Conservation (phyloP, 1,139 yeast genomes). For the Geotrichum bryndzae region DNA sequence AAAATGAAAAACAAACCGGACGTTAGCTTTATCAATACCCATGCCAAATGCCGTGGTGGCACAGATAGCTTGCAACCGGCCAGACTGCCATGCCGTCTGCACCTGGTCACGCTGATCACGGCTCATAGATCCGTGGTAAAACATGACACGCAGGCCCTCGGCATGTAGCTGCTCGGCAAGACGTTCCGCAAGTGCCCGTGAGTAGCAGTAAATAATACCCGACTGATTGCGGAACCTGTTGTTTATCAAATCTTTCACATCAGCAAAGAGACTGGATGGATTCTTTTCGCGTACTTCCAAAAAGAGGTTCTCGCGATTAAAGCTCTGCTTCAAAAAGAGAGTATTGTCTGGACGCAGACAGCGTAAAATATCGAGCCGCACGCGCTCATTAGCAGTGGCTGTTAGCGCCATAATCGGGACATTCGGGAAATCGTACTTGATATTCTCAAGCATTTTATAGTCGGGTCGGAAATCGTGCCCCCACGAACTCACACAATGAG, state of each 20-base stretch:
- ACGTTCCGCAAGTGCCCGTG: slow-evolving; percentile 81
- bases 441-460: slow-evolving; percentile 71
- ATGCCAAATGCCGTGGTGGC: slow-evolving; percentile 98
- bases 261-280: slow-evolving; percentile 43
- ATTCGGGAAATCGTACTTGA: slow-evolving; percentile 66
- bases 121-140: slow-evolving; percentile 91
- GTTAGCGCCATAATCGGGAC: slow-evolving; percentile 95
- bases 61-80: slow-evolving; percentile 68
- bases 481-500: slow-evolving; percentile 98
- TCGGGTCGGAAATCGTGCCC: slow-evolving; percentile 98
- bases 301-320: slow-evolving; percentile 78
- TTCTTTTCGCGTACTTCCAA: slow-evolving; percentile 71
- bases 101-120: slow-evolving; percentile 64
- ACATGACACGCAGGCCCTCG: slow-evolving; percentile 62
- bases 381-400: slow-evolving; percentile 95
- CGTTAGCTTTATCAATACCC: slow-evolving; percentile 98
- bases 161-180: slow-evolving; percentile 57
- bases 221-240: slow-evolving; percentile 52
- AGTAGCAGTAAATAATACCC: slow-evolving; percentile 92
- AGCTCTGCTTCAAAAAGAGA: slow-evolving; percentile 58
- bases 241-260: slow-evolving; percentile 54
- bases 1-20: slow-evolving; percentile 80
- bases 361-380: slow-evolving; percentile 65
- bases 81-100: slow-evolving; percentile 79
- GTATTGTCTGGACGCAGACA: slow-evolving; percentile 41